Evolutionary conservation across 768 basidiomycete species (phyloP).

Genomic region (Serendipita indica): DNA sequence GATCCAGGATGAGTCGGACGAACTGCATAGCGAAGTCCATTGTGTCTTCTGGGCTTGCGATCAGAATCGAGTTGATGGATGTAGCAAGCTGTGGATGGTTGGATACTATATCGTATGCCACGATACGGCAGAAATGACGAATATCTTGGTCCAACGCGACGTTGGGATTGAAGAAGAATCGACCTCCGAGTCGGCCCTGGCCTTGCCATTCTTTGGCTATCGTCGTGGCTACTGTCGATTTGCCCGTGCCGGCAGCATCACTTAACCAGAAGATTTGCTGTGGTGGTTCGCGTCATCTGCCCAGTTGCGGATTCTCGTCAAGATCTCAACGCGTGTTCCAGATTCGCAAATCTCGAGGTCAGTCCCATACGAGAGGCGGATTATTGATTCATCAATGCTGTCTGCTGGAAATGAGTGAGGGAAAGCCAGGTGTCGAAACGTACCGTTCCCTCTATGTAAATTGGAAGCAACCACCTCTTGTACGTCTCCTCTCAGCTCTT

Average conservation of each 20-base stretch:
- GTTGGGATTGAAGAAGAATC: conserved; percentile 3
- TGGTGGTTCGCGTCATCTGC: background rate
- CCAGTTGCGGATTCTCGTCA: background rate
- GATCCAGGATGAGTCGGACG: background rate
- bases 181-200: background rate
- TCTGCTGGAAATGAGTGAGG: too few species aligned
- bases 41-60: background rate
- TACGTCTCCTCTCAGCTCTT: too few species aligned
- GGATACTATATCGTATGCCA: background rate
- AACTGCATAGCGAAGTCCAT: background rate
- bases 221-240: background rate
- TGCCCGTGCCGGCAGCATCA: conserved; percentile 5
- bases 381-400: too few species aligned
- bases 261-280: conserved; percentile 3
- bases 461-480: too few species aligned
- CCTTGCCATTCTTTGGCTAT: background rate
- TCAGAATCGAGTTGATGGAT: background rate
- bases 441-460: too few species aligned
- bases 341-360: background rate
- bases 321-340: background rate
- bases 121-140: background rate
- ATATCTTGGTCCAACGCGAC: background rate
- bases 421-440: too few species aligned
- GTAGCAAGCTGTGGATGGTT: background rate
- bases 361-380: background rate